Conservation (phyloP, 768 basidiomycete species). For the Galerina sulciceps region DNA sequence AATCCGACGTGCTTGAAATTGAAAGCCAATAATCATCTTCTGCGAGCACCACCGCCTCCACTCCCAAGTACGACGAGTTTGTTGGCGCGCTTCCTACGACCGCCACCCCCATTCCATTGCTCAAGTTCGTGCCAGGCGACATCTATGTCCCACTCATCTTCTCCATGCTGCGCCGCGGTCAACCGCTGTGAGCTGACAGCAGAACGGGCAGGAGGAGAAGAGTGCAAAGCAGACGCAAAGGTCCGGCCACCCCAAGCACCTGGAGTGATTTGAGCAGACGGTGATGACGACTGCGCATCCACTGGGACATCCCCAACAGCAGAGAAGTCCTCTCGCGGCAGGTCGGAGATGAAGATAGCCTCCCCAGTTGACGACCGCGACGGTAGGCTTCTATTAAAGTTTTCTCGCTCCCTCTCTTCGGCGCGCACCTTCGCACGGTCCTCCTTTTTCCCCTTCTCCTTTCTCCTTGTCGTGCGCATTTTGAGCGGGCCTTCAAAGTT, state of each 20-base stretch:
- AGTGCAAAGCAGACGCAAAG: conserved; percentile 80
- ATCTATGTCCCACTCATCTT: conserved; percentile 81
- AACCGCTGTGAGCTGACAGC: conserved; percentile 29
- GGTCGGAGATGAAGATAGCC: conserved; percentile 24
- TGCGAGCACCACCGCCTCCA: conserved; percentile 57
- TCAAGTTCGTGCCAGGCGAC: conserved; percentile 84
- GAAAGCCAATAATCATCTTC: conserved; percentile 38
- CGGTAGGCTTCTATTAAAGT: conserved; percentile 34
- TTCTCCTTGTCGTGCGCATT: conserved; percentile 71
- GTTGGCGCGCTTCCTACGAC: conserved; percentile 63
- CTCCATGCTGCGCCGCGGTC: conserved; percentile 36
- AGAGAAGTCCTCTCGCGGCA: conserved; percentile 27
- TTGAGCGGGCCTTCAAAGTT: conserved; percentile 85
- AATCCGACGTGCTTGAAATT: not conserved
- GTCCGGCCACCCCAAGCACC: conserved; percentile 83
- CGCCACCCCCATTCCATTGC: conserved; percentile 48
- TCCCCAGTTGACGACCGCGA: conserved; percentile 11
- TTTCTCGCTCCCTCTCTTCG: conserved; percentile 78
- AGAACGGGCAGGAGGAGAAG: conserved; percentile 37
- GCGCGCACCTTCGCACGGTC: conserved; percentile 80
- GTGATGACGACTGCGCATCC: not conserved
- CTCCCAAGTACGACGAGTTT: conserved; percentile 77
- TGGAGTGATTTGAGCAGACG: conserved; percentile 14
- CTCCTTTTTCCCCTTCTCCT: conserved; percentile 85
- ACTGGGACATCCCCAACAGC: conserved; percentile 15